A percentile compares a stretch with the other conserved stretches of the same genome.
Conservation (phyloP, 1,139 yeast genomes). For the Sugiyamaella xylanicola region DNA sequence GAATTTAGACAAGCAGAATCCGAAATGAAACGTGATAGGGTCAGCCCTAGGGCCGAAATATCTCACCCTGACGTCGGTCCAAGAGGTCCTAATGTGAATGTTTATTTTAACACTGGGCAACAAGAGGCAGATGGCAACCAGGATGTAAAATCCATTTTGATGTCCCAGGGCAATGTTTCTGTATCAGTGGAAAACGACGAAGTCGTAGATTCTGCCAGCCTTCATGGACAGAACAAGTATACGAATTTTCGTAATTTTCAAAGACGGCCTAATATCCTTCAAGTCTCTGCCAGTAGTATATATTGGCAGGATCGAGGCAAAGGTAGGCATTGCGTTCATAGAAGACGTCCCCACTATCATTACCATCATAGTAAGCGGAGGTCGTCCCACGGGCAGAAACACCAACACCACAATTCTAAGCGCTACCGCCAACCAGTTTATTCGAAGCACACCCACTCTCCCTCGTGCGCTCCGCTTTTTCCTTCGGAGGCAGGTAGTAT, state of each 20-base stretch:
- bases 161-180: slow-evolving; percentile 6
- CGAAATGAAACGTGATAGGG: not conserved
- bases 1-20: not conserved
- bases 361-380: slow-evolving; percentile 2
- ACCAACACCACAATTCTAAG: not conserved
- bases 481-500: not conserved
- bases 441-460: not conserved
- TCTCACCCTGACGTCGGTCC: not conserved
- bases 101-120: not conserved
- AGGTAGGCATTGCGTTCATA: not conserved
- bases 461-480: not conserved
- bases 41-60: not conserved
- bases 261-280: slow-evolving; percentile 6
- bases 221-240: slow-evolving; percentile 2
- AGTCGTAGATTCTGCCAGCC: not conserved
- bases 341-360: slow-evolving; percentile 1
- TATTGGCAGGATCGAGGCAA: slow-evolving; percentile 10
- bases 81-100: not conserved
- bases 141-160: slow-evolving; percentile 1
- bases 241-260: slow-evolving; percentile 12
- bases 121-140: not conserved
- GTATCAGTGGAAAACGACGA: slow-evolving; percentile 1
- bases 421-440: slow-evolving; percentile 5
- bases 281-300: slow-evolving; percentile 1
- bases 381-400: not conserved